Conservation (phyloP, 495 filamentous ascomycete genomes). For the Mytilinidion resinicola region DNA sequence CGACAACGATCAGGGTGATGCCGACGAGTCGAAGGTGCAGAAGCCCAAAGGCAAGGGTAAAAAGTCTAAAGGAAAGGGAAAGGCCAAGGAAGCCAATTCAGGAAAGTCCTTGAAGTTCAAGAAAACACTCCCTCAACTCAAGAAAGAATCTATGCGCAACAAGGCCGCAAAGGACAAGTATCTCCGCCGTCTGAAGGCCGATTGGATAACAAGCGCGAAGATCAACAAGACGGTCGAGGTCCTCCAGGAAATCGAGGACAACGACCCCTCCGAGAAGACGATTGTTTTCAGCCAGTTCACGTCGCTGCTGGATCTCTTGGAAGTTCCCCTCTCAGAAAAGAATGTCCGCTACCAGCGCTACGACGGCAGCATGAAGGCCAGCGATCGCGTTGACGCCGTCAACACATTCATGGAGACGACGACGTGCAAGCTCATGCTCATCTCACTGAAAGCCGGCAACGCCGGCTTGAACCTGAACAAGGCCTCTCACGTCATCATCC, state of each 20-base stretch:
- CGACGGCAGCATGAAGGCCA: conserved; percentile 74
- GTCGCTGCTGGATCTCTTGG: conserved; percentile 82
- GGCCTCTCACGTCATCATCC: conserved; percentile 83
- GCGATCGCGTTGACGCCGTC: conserved; percentile 64
- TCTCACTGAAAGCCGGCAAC: conserved; percentile 88
- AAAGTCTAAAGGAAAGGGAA: conserved; percentile 34
- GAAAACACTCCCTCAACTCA: conserved; percentile 56
- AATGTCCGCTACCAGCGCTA: conserved; percentile 67
- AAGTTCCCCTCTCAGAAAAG: conserved; percentile 69
- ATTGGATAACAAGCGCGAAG: conserved; percentile 71
- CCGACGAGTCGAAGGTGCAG: conserved; percentile 21
- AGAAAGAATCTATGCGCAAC: conserved; percentile 57
- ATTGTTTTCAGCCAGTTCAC: conserved; percentile 95
- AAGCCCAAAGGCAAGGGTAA: conserved; percentile 30
- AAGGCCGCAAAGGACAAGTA: conserved; percentile 60
- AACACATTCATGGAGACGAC: conserved; percentile 62
- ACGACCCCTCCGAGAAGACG: conserved; percentile 60
- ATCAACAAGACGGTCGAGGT: conserved; percentile 69
- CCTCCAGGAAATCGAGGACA: conserved; percentile 46
- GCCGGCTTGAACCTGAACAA: conserved; percentile 81
- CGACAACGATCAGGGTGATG: conserved; percentile 26
- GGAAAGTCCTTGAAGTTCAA: conserved; percentile 22
- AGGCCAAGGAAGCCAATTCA: conserved; percentile 36
- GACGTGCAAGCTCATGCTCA: conserved; percentile 68
- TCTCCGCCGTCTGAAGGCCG: conserved; percentile 55